Evolutionary conservation across 169 alveolate genomes (phyloP).

Genomic region (Plasmodium blacklocki): DNA sequence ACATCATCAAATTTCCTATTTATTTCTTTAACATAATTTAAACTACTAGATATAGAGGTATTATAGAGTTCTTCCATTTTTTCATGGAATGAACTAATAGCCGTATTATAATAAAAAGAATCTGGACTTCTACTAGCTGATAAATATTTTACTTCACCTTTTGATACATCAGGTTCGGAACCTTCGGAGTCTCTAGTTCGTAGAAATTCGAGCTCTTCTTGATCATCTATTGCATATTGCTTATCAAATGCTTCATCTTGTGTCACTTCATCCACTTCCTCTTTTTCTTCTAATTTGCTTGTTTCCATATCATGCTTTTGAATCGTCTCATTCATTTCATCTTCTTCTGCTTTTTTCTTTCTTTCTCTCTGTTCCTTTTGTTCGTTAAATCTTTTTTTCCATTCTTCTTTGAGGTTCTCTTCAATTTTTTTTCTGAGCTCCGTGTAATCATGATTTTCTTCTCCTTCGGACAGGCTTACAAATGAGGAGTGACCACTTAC

Average conservation of each 20-base stretch:
- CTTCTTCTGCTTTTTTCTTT: slow-evolving; percentile 16
- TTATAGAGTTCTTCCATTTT: not conserved
- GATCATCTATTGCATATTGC: slow-evolving; percentile 11
- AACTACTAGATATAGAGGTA: not conserved
- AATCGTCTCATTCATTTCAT: slow-evolving; percentile 6
- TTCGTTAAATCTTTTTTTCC: not conserved
- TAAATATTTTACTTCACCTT: not conserved
- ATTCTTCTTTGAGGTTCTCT: not conserved
- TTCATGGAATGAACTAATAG: not conserved
- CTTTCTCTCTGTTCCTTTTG: slow-evolving; percentile 18
- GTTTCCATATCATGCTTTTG: slow-evolving; percentile 49
- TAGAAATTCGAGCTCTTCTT: slow-evolving; percentile 1
- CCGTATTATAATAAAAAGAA: slow-evolving; percentile 13
- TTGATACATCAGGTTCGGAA: not conserved
- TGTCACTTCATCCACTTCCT: slow-evolving; percentile 7
- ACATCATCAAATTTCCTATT: not conserved
- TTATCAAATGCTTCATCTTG: slow-evolving; percentile 33
- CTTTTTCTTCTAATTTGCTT: slow-evolving; percentile 39
- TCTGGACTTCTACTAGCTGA: slow-evolving; percentile 2
- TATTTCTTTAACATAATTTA: not conserved
- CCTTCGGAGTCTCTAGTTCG: not conserved
- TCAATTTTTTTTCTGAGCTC: not conserved
- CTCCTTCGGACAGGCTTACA: not conserved
- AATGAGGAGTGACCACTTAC: no score
- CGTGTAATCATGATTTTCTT: not conserved